These are phyloP conservation scores for Solanum dulcamara DNA, from an alignment of 257 asterid genomes.

Conservation along the genomic window DNA sequence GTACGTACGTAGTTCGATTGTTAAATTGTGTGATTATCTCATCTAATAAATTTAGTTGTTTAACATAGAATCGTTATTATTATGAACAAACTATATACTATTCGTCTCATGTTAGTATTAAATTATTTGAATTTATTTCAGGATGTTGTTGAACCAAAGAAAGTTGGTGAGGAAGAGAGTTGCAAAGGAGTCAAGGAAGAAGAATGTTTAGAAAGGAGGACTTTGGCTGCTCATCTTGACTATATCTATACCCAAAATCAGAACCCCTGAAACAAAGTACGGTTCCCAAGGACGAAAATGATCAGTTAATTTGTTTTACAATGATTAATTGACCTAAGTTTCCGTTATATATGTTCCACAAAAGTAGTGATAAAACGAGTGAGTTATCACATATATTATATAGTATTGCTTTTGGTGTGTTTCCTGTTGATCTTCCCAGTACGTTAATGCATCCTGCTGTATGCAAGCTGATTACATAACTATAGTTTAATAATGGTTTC, in stretches of 20 bases:
- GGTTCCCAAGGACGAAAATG: not conserved
- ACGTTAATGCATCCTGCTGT: not conserved
- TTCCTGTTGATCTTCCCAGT: not conserved
- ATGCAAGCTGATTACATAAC: not conserved
- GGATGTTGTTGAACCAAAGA: not conserved
- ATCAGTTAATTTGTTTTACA: not conserved
- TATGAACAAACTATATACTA: too few species aligned
- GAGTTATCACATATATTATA: not conserved
- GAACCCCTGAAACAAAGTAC: not conserved
- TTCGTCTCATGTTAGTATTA: not conserved
- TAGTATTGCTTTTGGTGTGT: not conserved
- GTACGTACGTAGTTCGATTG: not conserved
- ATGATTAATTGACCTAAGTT: not conserved
- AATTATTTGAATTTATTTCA: not conserved
- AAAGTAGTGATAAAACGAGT: not conserved
- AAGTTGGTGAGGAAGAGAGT: constrained; percentile 15
- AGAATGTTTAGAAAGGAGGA: constrained; percentile 63
- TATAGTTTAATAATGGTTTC: not conserved
- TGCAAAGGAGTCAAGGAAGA: constrained; percentile 32
- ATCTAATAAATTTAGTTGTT: not conserved
- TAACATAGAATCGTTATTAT: not conserved
- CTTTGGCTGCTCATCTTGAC: constrained; percentile 52
- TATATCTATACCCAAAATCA: constrained; percentile 56
- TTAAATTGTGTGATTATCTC: not conserved
- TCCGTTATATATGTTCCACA: not conserved